Evolutionary conservation across 345 rosid species (phyloP), one percentile per base, ranked within the genome.

Genomic region (Bruguiera gymnorhiza): DNA sequence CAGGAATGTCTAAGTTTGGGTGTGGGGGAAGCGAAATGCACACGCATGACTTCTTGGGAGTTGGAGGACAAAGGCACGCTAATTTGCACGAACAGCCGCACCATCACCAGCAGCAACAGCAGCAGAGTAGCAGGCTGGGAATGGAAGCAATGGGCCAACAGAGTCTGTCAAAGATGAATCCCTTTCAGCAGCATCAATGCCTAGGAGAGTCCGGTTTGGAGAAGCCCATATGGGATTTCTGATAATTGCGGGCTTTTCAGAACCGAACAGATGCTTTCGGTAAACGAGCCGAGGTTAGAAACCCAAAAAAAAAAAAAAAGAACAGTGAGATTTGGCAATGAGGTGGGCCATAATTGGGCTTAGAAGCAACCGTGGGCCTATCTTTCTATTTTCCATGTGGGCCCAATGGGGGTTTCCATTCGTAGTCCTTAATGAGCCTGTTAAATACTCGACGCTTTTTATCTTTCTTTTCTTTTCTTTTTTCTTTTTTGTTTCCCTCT

Each of bases 41-140:
- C 75, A 82, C 85, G 0, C 84, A 74, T 63, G 90, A 88, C 43
- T 86, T 86, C 60, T 61, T 88, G 90, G 93, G 86, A 27, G 75
- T 85, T 31, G 90, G 84, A 62, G 88, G 83, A 27, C 30, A 79
- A 20, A 79, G 82, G n/a, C 67, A 66, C 20, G 37, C 51, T 15
- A 73, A 59, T 62, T 69, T 83, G 63, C 85, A 75, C 29, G 84
- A 82, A 48, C 82, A 75, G 3, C 80, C 73, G 27, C 76, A 68
- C 23, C 43, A 64, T 55, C 75, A 65, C 0, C 63, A 53, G 32
- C 46, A 39, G 0, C 50, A 43, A 19, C 70, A 68, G 23, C 76
- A 71, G 27, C 60, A 56, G 23, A 29, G 27, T 69, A 32, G 62
- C 60, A 69, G 82, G 43, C 15, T 73, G 73, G 87, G 75, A 60